Percentiles rank a stretch among this genome's conserved stretches.
phyloP scores from a whole-genome alignment of 768 basidiomycete species.

The Pholiota conissans region DNA sequence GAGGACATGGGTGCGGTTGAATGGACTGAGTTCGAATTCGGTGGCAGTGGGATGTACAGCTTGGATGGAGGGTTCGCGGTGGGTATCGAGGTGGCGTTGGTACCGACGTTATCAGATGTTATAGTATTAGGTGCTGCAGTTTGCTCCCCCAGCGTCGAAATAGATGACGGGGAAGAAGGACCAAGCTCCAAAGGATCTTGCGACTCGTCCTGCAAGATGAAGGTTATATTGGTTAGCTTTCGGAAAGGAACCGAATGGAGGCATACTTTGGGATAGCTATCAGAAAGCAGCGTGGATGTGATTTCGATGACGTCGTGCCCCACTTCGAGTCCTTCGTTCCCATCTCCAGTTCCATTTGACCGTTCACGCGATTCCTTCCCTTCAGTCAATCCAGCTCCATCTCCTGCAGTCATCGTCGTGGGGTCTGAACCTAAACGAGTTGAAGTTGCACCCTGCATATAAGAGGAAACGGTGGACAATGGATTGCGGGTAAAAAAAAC shows the following conservation, averaged over 20 bases:
- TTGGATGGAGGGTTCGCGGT: background rate
- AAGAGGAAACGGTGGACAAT: background rate
- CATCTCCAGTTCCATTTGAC: background rate
- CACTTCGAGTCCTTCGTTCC: background rate
- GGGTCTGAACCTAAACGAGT: background rate
- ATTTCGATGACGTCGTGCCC: constrained; percentile 11
- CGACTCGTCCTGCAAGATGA: background rate
- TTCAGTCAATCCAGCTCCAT: background rate
- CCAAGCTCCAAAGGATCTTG: background rate
- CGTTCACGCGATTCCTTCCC: background rate
- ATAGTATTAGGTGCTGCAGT: background rate
- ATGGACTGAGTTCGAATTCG: background rate
- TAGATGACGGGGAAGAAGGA: background rate
- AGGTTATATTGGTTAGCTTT: background rate
- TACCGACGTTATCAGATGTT: background rate
- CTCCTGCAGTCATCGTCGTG: background rate
- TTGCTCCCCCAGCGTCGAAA: background rate
- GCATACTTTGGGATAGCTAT: background rate
- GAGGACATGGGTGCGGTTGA: background rate
- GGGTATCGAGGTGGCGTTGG: background rate
- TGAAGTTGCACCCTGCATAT: background rate
- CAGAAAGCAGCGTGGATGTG: background rate
- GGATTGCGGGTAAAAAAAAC: background rate
- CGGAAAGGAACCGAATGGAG: background rate
- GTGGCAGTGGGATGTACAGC: background rate